Percentiles rank a stretch among this genome's conserved stretches.
Conservation (phyloP, 1,284 basidiomycete genomes). For the Apiotrichum mycotoxinovorans region DNA sequence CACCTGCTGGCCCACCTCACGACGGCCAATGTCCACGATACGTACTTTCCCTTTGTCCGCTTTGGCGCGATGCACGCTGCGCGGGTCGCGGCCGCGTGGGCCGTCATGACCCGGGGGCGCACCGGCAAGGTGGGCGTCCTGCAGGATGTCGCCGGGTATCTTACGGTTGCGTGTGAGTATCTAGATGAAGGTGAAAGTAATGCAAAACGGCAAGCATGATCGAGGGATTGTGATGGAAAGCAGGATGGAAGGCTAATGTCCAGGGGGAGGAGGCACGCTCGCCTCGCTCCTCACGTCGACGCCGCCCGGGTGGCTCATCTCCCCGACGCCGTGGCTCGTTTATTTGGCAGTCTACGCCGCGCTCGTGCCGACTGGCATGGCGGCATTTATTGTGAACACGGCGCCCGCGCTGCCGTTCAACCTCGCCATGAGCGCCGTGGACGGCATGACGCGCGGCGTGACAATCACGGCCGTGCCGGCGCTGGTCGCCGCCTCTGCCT, state of each 20-base stretch:
- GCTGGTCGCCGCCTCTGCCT: neutral
- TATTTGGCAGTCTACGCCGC: slow-evolving; percentile 33
- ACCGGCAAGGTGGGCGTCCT: slow-evolving; percentile 20
- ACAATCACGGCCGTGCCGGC: slow-evolving; percentile 21
- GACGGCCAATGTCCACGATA: slow-evolving; percentile 28
- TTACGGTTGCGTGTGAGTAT: slow-evolving; percentile 41
- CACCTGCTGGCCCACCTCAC: slow-evolving; percentile 32
- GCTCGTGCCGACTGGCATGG: slow-evolving; percentile 32
- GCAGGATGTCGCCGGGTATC: slow-evolving; percentile 42
- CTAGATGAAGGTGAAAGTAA: too few relatives aligned
- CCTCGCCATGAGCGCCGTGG: slow-evolving; percentile 27
- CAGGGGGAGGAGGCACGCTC: slow-evolving; percentile 45
- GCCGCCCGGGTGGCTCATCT: slow-evolving; percentile 43
- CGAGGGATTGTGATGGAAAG: too few relatives aligned
- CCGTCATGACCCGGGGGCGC: slow-evolving; percentile 26
- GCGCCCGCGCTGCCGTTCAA: slow-evolving; percentile 32
- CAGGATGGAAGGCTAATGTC: slow-evolving; percentile 24
- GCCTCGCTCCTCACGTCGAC: slow-evolving; percentile 34
- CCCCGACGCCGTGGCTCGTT: slow-evolving; percentile 38
- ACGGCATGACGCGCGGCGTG: slow-evolving; percentile 36
- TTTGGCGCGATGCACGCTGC: slow-evolving; percentile 40
- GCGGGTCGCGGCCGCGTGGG: slow-evolving; percentile 37
- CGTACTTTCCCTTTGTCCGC: slow-evolving; percentile 33
- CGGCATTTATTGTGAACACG: slow-evolving; percentile 24
- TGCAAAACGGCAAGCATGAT: too few relatives aligned